These are phyloP conservation scores for Groenewaldozyma sp. DNA, from an alignment of 1,139 yeast genomes.

Conservation along the genomic window DNA sequence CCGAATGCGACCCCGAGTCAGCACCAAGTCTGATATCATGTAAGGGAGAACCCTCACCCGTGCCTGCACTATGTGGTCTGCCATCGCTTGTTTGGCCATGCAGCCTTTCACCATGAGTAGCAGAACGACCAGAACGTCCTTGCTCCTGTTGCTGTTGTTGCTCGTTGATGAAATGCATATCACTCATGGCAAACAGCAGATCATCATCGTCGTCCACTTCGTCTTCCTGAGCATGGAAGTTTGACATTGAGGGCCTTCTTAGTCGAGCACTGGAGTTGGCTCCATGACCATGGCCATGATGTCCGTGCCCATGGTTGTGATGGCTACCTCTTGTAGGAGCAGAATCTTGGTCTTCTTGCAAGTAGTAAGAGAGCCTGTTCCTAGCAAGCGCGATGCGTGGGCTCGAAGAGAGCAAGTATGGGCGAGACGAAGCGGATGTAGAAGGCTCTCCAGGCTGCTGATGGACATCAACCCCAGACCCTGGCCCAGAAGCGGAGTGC, in stretches of 20 bases:
- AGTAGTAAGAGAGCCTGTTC: constrained; percentile 11
- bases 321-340: too few relatives aligned
- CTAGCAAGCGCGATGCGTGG: constrained; percentile 7
- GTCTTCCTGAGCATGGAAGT: constrained; percentile 10
- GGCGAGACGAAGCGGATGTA: constrained; percentile 4
- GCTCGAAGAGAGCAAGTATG: background rate
- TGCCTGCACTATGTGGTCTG: background rate
- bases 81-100: constrained; percentile 38
- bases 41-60: background rate
- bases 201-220: constrained; percentile 68
- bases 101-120: background rate
- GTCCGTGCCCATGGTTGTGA: background rate
- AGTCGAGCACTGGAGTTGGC: too few relatives aligned
- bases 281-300: too few relatives aligned
- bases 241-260: background rate
- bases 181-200: constrained; percentile 81
- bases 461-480: constrained; percentile 13
- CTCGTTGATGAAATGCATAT: constrained; percentile 43
- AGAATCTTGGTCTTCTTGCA: constrained; percentile 7
- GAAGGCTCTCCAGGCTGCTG: constrained; percentile 4
- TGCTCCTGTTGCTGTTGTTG: constrained; percentile 1
- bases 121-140: too few relatives aligned
- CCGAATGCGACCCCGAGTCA: background rate
- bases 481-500: constrained; percentile 13
- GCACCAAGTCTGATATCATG: too few relatives aligned